Evolutionary conservation across 2,329 filamentous ascomycete species (phyloP), one percentile per base, ranked within the genome.

Genomic region (Xylaria sp.): DNA sequence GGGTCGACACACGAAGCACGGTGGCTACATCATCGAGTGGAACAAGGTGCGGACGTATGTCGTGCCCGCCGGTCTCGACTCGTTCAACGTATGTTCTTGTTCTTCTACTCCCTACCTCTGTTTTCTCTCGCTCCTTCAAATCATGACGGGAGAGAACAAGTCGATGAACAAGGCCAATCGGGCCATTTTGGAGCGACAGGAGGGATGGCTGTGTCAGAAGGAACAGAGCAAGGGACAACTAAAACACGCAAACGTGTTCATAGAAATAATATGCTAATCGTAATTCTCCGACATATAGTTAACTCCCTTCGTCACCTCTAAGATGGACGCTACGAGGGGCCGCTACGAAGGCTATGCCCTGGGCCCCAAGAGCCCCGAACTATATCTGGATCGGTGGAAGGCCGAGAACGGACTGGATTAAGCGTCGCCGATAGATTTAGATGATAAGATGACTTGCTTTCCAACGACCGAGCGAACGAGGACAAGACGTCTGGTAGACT

Each of bases 11-110:
- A 93, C 91, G 56, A 90, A 91, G 75, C 86, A 87, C 74, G 95
- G 94, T 77, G 89, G 89, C 52, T 99, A 95, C 77, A 76, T 87
- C 47, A 88, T 98, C 68, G 90, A 98, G 68, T 96, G 85, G 84
- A 78, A 82, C 58, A 97, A 96, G 79, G 92, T 98, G 73, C 89
- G 94, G 77, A 97, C 93, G 56, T 99, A 93, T 76, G 90, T 91
- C 58, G 91, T 91, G 70, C 93, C 94, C 0, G 77, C 87, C 38
- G 82, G 83, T 47, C 76, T 96, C 62, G 82, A 83, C 23, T 83
- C 84, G 5, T 95, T 91, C 78, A 90, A 90, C 80, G 93, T 95
- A 77, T 23, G 80, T 67, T 57, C 15, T 35, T 31, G 35, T 37
- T 44, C 11, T 17, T 49, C 29, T 11, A 8, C 23, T n/a, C n/a